Base-by-base conservation (phyloP, 1,139 yeast species). In the Taphrina deformans region DNA sequence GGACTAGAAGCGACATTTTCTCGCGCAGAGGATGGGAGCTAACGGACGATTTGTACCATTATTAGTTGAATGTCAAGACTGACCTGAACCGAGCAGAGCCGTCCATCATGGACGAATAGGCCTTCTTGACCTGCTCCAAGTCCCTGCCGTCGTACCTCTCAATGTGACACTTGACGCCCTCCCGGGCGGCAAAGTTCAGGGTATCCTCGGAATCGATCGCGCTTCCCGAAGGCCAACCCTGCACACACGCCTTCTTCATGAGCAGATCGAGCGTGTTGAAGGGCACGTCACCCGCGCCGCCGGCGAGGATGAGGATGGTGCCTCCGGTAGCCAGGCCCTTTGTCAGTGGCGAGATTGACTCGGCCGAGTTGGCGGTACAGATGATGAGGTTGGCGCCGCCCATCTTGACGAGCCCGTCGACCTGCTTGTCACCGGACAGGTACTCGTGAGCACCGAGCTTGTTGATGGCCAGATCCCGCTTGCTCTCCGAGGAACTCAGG, bases 401-500 rank as follows among this genome's bases (percentile, higher is more conserved):
- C 21, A 55, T 10, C 23, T 55, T 55, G 18, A 29, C 45, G 35
- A 55, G 60, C 6, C 50, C 60, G 10, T 38, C 40, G 38, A 55
- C 50, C 27, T 55, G 60, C 29, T 55, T 14, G 40, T 38, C 46
- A 14, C 60, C 60, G 60, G 46, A 24, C 1, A 55, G 33, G 60
- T 55, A 55, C 26, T n/a, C 35, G 50, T 55, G 50, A 21, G 60
- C 60, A 18, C 60, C 60, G 23, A 55, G 24, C 60, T 55, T 41
- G 77, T 65, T 77, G 44, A 51, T 16, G 7, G 60, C 60, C 27
- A 55, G 77, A 26, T 69, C 73, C 68, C 73, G 72, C 71, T 78
- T 78, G 56, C 73, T 66, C 14, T 71, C 71, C 31, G 73, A 65
- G 70, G 80, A 72, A 31, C 79, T 76, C 68, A 78, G 75, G 1